Base-by-base conservation (phyloP, 1,139 yeast species). In the Nakaseomyces glabratus region DNA sequence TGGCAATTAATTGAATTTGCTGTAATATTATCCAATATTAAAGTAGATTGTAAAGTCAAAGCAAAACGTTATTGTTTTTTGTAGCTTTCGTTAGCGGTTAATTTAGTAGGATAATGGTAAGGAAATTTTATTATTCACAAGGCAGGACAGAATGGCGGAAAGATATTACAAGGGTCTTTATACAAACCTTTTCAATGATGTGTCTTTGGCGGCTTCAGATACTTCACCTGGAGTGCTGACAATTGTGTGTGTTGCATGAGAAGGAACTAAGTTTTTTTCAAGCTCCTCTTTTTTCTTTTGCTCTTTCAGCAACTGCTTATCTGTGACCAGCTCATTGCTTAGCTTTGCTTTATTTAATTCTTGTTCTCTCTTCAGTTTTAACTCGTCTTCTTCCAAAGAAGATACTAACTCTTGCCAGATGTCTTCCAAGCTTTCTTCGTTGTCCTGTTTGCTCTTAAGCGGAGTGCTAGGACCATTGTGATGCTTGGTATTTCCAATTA, bases 211-310 rank as follows among this genome's bases (percentile, higher is more conserved):
- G 4, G 61, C 57, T 5, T 46, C 49, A 8, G 45, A 47, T 20
- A 57, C 49, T 15, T 60, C 63, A 11, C 66, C 66, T 2, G 65
- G 62, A 1, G 41, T 50, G 20, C 55, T 57, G 12, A 60, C 61
- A 10, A 61, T 51, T 4, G 58, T 38, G 37, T 61, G 65, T 4
- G 30, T 17, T 15, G 11, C 11, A n/a, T 26, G 18, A 2, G 30
- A 26, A 6, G 30, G 30, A 6, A 9, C 21, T 6, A 21, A 13
- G 3, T 17, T 26, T 18, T n/a, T 26, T 2, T n/a, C 21, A 17
- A 26, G 8, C 4, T 26, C 15, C 7, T 42, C 41, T 8, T 53
- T 54, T 6, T 61, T 55, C 2, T 51, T 44, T 4, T 59, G 50
- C 12, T 56, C 48, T 3, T 42, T 35, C 1, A 48, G 33, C 22